Evolutionary conservation across 495 filamentous ascomycete species (phyloP).

Genomic region (Tuber umbilicatum): DNA sequence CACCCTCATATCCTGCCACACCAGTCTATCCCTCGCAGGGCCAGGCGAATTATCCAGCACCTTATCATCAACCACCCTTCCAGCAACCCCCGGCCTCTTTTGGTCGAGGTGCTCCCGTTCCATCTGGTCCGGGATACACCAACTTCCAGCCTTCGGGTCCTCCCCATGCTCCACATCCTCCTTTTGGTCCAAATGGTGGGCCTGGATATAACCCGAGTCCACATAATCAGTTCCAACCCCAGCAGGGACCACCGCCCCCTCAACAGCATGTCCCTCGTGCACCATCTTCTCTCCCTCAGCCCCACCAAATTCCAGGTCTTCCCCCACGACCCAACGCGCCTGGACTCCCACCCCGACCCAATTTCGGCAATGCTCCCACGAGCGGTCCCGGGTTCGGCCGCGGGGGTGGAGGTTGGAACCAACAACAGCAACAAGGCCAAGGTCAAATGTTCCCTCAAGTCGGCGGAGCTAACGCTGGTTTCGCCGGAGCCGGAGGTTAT

Average conservation of each 20-base stretch:
- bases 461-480: conserved; percentile 11
- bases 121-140: conserved; percentile 21
- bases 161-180: conserved; percentile 9
- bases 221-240: conserved; percentile 29
- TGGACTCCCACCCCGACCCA: conserved; percentile 38
- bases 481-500: conserved; percentile 20
- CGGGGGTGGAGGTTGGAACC: conserved; percentile 33
- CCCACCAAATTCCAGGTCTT: conserved; percentile 40
- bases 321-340: conserved; percentile 41
- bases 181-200: conserved; percentile 22
- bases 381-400: conserved; percentile 31
- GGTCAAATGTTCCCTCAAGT: conserved; percentile 4
- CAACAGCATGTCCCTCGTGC: conserved; percentile 21
- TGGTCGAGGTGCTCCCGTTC: conserved; percentile 30
- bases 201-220: conserved; percentile 27
- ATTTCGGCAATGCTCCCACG: conserved; percentile 27
- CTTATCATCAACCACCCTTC: conserved; percentile 30
- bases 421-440: conserved; percentile 24
- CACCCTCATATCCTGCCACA: conserved; percentile 26
- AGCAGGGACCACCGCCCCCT: conserved; percentile 28
- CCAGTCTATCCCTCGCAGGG: conserved; percentile 22
- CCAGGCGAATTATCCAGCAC: conserved; percentile 19
- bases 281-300: conserved; percentile 35
- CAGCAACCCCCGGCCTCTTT: conserved; percentile 30
- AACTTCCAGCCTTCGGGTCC: conserved; percentile 26